phyloP scores from a whole-genome alignment of 139 green algal species.

The Auxenochlorella protothecoides region DNA sequence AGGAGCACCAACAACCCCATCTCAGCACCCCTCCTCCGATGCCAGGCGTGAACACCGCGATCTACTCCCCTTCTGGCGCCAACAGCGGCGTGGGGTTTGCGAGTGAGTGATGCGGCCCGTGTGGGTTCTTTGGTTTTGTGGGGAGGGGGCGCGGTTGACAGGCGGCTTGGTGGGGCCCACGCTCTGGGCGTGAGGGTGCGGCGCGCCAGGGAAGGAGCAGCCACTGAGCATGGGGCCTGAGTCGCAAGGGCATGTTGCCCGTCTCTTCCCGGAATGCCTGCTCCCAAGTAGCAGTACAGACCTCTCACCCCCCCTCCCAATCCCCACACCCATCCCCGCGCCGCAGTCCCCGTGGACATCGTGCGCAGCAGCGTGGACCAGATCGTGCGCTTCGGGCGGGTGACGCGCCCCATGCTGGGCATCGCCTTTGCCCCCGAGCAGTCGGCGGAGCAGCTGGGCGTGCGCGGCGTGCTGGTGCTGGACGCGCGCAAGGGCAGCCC shows the following conservation, averaged over 20 bases:
- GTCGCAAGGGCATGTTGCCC: too few relatives aligned
- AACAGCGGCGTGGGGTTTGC: constrained; percentile 58
- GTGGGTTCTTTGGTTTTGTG: too few relatives aligned
- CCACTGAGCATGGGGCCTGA: too few relatives aligned
- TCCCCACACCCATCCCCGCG: not conserved
- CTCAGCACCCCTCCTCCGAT: too few relatives aligned
- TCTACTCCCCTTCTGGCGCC: constrained; percentile 58
- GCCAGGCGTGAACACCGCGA: constrained; percentile 67
- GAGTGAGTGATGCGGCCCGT: not conserved
- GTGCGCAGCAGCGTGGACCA: constrained; percentile 58
- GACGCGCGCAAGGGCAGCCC: constrained; percentile 51
- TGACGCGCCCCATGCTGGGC: constrained; percentile 67
- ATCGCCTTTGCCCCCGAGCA: constrained; percentile 84
- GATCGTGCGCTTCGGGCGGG: constrained; percentile 56
- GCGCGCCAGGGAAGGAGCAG: too few relatives aligned
- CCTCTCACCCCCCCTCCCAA: constrained; percentile 21
- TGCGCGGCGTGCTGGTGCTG: constrained; percentile 79
- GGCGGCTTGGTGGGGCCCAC: too few relatives aligned
- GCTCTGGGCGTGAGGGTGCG: too few relatives aligned
- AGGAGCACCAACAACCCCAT: too few relatives aligned
- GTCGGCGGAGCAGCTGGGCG: constrained; percentile 43
- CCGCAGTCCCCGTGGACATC: constrained; percentile 48
- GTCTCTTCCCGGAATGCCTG: too few relatives aligned
- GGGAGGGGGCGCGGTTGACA: too few relatives aligned
- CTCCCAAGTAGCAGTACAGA: too few relatives aligned